phyloP scores from a whole-genome alignment of 148 eudicot species.

The Nepenthes mirabilis region DNA sequence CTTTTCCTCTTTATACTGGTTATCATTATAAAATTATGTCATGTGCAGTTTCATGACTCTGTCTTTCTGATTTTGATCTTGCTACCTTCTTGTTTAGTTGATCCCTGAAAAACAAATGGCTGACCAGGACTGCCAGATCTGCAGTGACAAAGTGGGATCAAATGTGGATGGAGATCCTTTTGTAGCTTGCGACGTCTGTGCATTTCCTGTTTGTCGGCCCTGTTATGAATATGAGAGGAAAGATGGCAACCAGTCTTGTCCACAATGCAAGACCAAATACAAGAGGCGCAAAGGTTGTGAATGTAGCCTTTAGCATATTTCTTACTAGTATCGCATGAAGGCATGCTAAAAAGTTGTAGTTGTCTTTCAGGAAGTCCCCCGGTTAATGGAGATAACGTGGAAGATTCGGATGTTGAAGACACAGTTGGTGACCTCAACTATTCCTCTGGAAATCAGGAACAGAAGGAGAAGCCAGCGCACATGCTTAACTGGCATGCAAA shows the following conservation, averaged over 20 bases:
- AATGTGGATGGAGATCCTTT: slow-evolving; percentile 46
- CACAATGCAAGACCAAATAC: slow-evolving; percentile 76
- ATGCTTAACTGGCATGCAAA: slow-evolving; percentile 33
- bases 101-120: slow-evolving; percentile 12
- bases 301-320: neutral
- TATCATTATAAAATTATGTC: too few species aligned
- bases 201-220: slow-evolving; percentile 65
- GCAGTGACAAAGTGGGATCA: slow-evolving; percentile 44
- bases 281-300: slow-evolving; percentile 50
- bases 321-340: neutral
- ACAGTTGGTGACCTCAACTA: slow-evolving; percentile 19
- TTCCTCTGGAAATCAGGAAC: slow-evolving; percentile 9
- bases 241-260: slow-evolving; percentile 65
- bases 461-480: slow-evolving; percentile 19
- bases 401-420: slow-evolving; percentile 32
- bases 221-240: slow-evolving; percentile 75
- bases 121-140: slow-evolving; percentile 61
- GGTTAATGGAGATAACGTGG: slow-evolving; percentile 25
- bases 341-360: neutral
- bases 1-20: too few species aligned
- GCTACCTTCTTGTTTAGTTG: slow-evolving; percentile 4
- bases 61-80: neutral
- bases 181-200: slow-evolving; percentile 58
- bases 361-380: slow-evolving; percentile 28
- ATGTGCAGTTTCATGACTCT: neutral